phyloP scores from a whole-genome alignment of 768 basidiomycete species.

The Galerina sulciceps region DNA sequence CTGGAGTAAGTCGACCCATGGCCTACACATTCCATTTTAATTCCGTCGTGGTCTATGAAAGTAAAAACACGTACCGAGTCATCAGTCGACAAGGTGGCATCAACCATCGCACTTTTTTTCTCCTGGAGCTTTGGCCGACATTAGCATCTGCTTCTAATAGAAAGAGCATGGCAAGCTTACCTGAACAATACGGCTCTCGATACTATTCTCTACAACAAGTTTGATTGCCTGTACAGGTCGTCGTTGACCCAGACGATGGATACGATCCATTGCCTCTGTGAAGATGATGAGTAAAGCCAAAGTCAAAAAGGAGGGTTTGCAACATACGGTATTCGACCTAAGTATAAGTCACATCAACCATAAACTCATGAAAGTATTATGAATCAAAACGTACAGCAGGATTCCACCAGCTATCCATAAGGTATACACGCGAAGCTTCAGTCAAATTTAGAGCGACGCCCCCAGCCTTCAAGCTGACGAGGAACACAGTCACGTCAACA shows the following conservation, averaged over 20 bases:
- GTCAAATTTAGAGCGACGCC: constrained; percentile 91
- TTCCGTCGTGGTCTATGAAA: background rate
- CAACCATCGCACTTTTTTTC: constrained; percentile 96
- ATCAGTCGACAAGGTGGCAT: constrained; percentile 82
- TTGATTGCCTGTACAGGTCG: constrained; percentile 94
- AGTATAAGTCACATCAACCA: background rate
- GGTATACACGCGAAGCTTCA: constrained; percentile 90
- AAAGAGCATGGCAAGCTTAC: constrained; percentile 31
- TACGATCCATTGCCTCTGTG: constrained; percentile 95
- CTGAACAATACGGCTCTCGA: constrained; percentile 94
- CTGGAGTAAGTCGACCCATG: constrained; percentile 92
- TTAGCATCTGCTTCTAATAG: background rate
- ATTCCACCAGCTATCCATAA: constrained; percentile 99
- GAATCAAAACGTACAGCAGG: constrained; percentile 66
- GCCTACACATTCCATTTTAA: constrained; percentile 49
- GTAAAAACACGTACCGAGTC: constrained; percentile 61
- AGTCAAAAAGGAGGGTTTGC: background rate
- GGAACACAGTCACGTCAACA: constrained; percentile 94
- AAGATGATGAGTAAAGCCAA: background rate
- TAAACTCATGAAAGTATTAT: background rate
- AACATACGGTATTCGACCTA: constrained; percentile 81
- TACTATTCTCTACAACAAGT: constrained; percentile 93
- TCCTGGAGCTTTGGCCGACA: constrained; percentile 71
- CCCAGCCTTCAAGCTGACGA: constrained; percentile 95
- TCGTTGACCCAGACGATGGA: constrained; percentile 94